Conservation (phyloP, 2,329 filamentous ascomycete genomes). For the Alternaria alternata region DNA sequence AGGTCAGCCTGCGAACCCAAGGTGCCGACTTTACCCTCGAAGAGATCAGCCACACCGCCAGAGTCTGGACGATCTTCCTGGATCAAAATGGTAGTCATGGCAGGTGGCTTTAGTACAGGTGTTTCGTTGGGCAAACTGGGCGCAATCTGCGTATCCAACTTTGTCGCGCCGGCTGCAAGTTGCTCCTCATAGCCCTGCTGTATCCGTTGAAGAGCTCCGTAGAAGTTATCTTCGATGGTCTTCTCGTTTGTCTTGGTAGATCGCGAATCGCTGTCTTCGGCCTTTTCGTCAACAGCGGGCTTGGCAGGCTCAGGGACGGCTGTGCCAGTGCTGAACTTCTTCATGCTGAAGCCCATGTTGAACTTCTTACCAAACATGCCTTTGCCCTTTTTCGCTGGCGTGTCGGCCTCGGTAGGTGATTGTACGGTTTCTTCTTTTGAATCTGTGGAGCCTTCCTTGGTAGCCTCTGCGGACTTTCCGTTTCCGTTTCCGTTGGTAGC, state of each 20-base stretch:
- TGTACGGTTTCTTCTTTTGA: constrained; percentile 38
- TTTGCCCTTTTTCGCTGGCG: constrained; percentile 62
- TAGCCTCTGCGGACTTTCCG: constrained; percentile 33
- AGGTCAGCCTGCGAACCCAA: constrained; percentile 79
- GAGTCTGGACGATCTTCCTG: constrained; percentile 70
- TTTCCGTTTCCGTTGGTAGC: constrained; percentile 37
- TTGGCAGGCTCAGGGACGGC: constrained; percentile 70
- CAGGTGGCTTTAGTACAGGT: constrained; percentile 76
- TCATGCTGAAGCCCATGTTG: constrained; percentile 79
- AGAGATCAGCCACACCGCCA: constrained; percentile 80
- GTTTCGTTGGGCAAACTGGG: constrained; percentile 78
- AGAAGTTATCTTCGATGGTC: constrained; percentile 77
- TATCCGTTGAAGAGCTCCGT: constrained; percentile 76
- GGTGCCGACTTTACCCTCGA: constrained; percentile 84
- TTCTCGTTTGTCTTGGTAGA: constrained; percentile 71
- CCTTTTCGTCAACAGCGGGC: constrained; percentile 78
- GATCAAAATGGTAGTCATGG: constrained; percentile 68
- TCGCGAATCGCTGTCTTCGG: constrained; percentile 66
- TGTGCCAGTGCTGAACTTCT: constrained; percentile 77
- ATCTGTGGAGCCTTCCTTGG: constrained; percentile 39
- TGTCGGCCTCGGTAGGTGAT: constrained; percentile 54
- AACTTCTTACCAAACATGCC: constrained; percentile 84
- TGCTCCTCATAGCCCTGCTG: constrained; percentile 76
- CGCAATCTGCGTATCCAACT: constrained; percentile 69
- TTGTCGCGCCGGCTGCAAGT: constrained; percentile 59